Percentiles rank a stretch among this genome's conserved stretches.
phyloP scores from a whole-genome alignment of 1,139 yeast genomes.

The Blastobotrys capitulatus region DNA sequence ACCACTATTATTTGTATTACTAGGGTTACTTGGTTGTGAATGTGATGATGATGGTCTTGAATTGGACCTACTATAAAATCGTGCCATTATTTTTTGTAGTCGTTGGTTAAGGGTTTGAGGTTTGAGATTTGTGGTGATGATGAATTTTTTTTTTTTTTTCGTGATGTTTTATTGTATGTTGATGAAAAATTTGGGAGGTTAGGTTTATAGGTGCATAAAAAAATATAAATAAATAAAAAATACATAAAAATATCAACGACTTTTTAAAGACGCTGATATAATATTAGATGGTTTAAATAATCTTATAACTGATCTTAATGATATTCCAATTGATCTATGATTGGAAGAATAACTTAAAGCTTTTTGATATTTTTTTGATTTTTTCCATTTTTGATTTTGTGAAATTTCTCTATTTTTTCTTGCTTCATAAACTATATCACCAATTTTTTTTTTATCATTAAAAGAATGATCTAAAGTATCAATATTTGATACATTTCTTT shows the following conservation, averaged over 20 bases:
- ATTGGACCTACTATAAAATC: no score
- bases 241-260: not conserved
- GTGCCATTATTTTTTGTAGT: no score
- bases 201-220: no score
- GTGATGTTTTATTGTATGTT: no score
- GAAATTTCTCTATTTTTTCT: not conserved
- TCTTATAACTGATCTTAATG: not conserved
- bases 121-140: no score
- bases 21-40: no score
- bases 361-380: not conserved
- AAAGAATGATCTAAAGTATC: not conserved
- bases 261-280: not conserved
- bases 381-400: not conserved
- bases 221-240: not conserved
- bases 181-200: no score
- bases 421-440: constrained; percentile 4
- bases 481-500: not conserved
- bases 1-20: no score
- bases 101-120: no score
- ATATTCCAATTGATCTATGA: not conserved
- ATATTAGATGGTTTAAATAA: not conserved
- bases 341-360: not conserved
- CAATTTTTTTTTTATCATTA: not conserved
- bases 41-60: no score
- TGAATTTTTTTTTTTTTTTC: no score